A percentile compares a stretch with the other conserved stretches of the same genome.
Evolutionary conservation across 2,329 filamentous ascomycete genomes (phyloP).

Genomic region (Venturia carpophila): DNA sequence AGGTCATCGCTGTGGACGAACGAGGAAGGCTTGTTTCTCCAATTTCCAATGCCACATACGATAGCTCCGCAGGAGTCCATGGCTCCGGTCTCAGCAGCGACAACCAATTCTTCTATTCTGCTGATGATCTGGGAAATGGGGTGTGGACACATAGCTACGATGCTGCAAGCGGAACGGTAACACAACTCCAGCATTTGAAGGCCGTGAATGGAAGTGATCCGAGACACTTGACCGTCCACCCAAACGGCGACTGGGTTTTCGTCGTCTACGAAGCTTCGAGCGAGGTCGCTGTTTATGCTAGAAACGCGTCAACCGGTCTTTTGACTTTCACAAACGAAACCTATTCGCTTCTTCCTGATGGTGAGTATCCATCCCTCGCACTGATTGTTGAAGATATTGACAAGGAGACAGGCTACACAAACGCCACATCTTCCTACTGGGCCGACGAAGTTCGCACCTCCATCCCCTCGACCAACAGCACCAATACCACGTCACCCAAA

Average conservation of each 20-base stretch:
- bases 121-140: neutral
- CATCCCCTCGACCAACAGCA: neutral
- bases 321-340: neutral
- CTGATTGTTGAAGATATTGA: neutral
- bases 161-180: neutral
- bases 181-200: neutral
- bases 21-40: neutral
- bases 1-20: neutral
- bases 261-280: neutral
- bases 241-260: neutral
- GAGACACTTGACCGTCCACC: slow-evolving; percentile 9
- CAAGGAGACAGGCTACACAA: neutral
- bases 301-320: neutral
- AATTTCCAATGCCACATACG: neutral
- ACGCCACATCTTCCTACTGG: neutral
- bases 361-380: neutral
- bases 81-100: slow-evolving; percentile 4
- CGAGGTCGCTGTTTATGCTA: neutral
- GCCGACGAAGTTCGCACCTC: neutral
- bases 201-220: slow-evolving; percentile 1
- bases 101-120: slow-evolving; percentile 5
- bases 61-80: neutral
- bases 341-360: neutral
- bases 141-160: slow-evolving; percentile 9
- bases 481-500: neutral